Evolutionary conservation across 208 protist genomes (phyloP).

Genomic region (Acanthamoeba sp.): DNA sequence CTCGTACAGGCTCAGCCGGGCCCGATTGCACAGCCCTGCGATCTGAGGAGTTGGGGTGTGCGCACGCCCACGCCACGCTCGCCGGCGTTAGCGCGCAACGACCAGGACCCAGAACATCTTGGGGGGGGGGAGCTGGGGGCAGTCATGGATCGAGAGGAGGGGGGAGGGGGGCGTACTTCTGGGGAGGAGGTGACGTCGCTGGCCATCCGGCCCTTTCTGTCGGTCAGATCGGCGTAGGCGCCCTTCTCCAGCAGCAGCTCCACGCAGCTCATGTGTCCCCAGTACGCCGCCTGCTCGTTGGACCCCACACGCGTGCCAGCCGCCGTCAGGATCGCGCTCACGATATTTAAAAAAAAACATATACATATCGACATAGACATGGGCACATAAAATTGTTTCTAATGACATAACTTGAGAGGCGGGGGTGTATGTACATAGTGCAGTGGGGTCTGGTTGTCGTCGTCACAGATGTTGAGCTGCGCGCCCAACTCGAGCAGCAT

Average conservation of each 20-base stretch:
- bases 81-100: too few relatives aligned
- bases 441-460: constrained; percentile 4
- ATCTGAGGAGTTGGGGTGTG: not conserved
- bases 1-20: constrained; percentile 11
- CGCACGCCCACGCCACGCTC: too few relatives aligned
- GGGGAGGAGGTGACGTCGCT: not conserved
- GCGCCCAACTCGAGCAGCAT: not conserved
- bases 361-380: not conserved
- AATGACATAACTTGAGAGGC: not conserved
- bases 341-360: too few relatives aligned
- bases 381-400: not conserved
- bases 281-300: not conserved
- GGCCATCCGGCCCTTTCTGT: not conserved
- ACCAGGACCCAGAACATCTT: too few relatives aligned
- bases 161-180: not conserved
- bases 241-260: not conserved
- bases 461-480: constrained; percentile 6
- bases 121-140: too few relatives aligned
- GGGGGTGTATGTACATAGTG: not conserved
- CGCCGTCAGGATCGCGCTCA: too few relatives aligned
- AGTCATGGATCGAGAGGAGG: too few relatives aligned
- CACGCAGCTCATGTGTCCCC: not conserved
- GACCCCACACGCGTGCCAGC: too few relatives aligned
- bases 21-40: constrained; percentile 22
- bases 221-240: constrained; percentile 26